Conservation (phyloP, 768 basidiomycete genomes). For the Mycena epipterygia region DNA sequence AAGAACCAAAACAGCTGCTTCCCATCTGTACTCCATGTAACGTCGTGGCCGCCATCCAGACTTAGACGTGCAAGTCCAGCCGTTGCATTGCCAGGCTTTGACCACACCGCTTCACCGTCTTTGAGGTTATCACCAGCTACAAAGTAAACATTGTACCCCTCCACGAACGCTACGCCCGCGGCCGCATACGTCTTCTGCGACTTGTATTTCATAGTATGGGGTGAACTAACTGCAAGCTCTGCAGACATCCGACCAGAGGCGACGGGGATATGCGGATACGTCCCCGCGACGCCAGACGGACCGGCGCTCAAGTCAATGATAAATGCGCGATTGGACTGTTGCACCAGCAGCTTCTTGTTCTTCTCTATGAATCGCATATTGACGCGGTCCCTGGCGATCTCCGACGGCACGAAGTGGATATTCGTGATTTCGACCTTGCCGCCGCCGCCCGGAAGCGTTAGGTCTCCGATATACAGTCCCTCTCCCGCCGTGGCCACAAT, state of each 20-base stretch:
- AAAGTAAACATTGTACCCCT: slow-evolving; percentile 77
- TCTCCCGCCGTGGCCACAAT: slow-evolving; percentile 73
- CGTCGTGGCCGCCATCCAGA: slow-evolving; percentile 80
- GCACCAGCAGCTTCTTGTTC: slow-evolving; percentile 69
- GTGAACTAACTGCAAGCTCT: slow-evolving; percentile 64
- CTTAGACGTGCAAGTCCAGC: slow-evolving; percentile 72
- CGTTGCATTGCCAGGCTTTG: slow-evolving; percentile 78
- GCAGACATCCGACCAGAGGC: slow-evolving; percentile 69
- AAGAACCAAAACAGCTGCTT: slow-evolving; percentile 80
- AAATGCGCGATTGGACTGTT: slow-evolving; percentile 65
- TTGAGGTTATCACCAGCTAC: slow-evolving; percentile 57
- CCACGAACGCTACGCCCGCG: slow-evolving; percentile 71
- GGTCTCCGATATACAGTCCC: slow-evolving; percentile 75
- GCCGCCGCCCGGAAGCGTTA: slow-evolving; percentile 60
- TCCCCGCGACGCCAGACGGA: slow-evolving; percentile 57
- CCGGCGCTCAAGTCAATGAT: slow-evolving; percentile 64
- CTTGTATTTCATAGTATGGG: slow-evolving; percentile 27
- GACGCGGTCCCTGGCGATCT: slow-evolving; percentile 60
- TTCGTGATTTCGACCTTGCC: slow-evolving; percentile 58
- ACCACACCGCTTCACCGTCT: slow-evolving; percentile 68
- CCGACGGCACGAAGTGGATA: slow-evolving; percentile 63
- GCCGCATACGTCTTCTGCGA: slow-evolving; percentile 40
- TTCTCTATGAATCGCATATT: slow-evolving; percentile 70
- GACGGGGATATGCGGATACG: slow-evolving; percentile 62
- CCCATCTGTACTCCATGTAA: slow-evolving; percentile 75